Evolutionary conservation across 116 monocot species (phyloP).

Genomic region (Dioscorea cayenensis): DNA sequence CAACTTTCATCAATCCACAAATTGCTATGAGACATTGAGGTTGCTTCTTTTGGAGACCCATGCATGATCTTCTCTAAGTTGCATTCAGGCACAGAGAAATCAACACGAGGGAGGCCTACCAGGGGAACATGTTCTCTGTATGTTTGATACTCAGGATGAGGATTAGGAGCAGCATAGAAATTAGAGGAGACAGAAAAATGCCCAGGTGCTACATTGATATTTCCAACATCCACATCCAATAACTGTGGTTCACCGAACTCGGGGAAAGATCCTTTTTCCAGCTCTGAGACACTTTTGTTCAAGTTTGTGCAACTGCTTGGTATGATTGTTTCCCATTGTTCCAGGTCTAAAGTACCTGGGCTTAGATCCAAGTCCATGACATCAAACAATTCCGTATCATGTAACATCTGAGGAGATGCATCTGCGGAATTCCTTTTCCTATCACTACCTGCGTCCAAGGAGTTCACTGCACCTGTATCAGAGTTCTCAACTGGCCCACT

Average conservation of each 20-base stretch:
- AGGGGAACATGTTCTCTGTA: slow-evolving; percentile 13
- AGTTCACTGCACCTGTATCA: slow-evolving; percentile 1
- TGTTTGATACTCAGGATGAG: slow-evolving; percentile 14
- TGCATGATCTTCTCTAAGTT: slow-evolving; percentile 16
- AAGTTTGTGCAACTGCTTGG: slow-evolving; percentile 19
- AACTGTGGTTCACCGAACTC: slow-evolving; percentile 38
- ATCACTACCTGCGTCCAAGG: not conserved
- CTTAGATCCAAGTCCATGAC: slow-evolving; percentile 58
- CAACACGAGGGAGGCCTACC: slow-evolving; percentile 7
- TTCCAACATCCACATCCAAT: slow-evolving; percentile 32
- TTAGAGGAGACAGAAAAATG: slow-evolving; percentile 15
- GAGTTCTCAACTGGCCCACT: slow-evolving; percentile 8
- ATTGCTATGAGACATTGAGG: slow-evolving; percentile 14
- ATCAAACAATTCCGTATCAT: slow-evolving; percentile 51
- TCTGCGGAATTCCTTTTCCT: slow-evolving; percentile 7
- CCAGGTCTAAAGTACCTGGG: slow-evolving; percentile 12
- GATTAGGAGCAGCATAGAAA: slow-evolving; percentile 1
- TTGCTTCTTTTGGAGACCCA: slow-evolving; percentile 13
- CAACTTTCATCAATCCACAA: slow-evolving; percentile 47
- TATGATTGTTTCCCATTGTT: slow-evolving; percentile 52
- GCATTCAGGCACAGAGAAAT: slow-evolving; percentile 1
- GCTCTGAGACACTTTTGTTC: slow-evolving; percentile 13
- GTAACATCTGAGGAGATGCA: slow-evolving; percentile 9
- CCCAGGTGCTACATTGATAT: slow-evolving; percentile 19
- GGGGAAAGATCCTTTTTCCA: slow-evolving; percentile 35